Base-by-base conservation (phyloP, 192 early-diverging fungal species). In the Backusella parvicylindrica region DNA sequence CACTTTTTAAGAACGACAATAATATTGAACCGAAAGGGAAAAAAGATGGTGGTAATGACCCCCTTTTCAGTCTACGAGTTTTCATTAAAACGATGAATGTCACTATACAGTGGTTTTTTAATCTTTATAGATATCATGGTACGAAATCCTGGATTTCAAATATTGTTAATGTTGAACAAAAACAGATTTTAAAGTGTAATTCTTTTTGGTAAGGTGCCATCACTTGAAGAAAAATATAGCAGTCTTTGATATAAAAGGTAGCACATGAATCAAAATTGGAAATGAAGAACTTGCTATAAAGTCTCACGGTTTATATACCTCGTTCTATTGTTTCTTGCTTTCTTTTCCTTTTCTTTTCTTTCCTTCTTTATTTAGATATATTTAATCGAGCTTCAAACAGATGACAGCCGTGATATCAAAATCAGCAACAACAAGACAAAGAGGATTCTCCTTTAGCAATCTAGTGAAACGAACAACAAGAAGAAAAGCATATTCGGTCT, bases 401-500 rank as follows among this genome's bases (percentile, higher is more conserved):
- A n/a, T n/a, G n/a, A n/a, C n/a, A n/a, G n/a, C n/a, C n/a, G n/a
- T n/a, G n/a, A n/a, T n/a, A n/a, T n/a, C n/a, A n/a, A n/a, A n/a
- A n/a, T n/a, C 63, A 33, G 13, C 26, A 31, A 35, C 68, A 16
- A 77, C 76, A 4, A 35, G 76, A 11, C 70, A 71, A 26, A 63
- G 76, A 13, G 71, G 70, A 1, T 77, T 77, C 18, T 67, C 63
- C 28, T 37, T 77, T 53, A 49, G 40, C 3, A 43, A 38, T 28
- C n/a, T 77, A 30, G 79, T 75, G 2, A 56, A 64, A 31, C 72
- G 64, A 31, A 69, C 79, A 31, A 68, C 64, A 18, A 68, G 70
- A 65, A 64, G 74, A 65, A 64, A 75, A 60, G 71, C 78, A 1
- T 80, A 80, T 26, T 80, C 79, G 5, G 75, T 76, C 0, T 80